Conservation (phyloP, 2,329 filamentous ascomycete species). For the Diaporthe helianthi region DNA sequence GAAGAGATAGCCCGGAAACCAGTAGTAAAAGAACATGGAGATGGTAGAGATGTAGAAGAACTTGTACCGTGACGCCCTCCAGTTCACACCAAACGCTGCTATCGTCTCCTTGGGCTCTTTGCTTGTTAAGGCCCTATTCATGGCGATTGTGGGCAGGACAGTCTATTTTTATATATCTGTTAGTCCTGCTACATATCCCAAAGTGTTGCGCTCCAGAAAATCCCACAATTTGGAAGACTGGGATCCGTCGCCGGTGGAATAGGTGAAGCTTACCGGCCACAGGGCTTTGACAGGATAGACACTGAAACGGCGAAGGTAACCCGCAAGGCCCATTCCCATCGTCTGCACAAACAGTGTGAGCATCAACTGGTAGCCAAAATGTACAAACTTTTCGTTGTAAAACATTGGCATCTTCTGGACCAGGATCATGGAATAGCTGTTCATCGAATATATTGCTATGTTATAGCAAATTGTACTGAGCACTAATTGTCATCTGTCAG, state of each 20-base stretch:
- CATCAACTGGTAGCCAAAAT: constrained; percentile 50
- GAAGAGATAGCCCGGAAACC: constrained; percentile 56
- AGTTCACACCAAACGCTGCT: constrained; percentile 45
- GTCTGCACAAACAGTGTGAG: constrained; percentile 50
- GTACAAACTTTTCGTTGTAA: constrained; percentile 49
- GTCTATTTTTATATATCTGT: constrained; percentile 33
- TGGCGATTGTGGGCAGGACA: constrained; percentile 45
- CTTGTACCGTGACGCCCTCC: constrained; percentile 52
- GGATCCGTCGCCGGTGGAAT: too few relatives aligned
- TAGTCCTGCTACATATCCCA: too few relatives aligned
- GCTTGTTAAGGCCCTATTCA: constrained; percentile 44
- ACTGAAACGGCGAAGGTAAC: constrained; percentile 47
- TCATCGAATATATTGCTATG: constrained; percentile 46
- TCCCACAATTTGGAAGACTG: too few relatives aligned
- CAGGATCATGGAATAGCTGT: constrained; percentile 46
- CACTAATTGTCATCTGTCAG: too few relatives aligned
- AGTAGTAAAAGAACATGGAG: constrained; percentile 55
- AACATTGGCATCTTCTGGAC: constrained; percentile 47
- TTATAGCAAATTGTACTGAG: constrained; percentile 50
- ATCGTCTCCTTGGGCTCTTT: constrained; percentile 47
- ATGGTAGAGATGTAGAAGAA: constrained; percentile 50
- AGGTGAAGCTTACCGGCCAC: constrained; percentile 45
- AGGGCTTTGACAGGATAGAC: constrained; percentile 49
- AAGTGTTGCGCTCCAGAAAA: too few relatives aligned
- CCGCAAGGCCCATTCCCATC: constrained; percentile 53